phyloP scores from a whole-genome alignment of 2,329 filamentous ascomycete species.

The Salinomyces thailandicus region DNA sequence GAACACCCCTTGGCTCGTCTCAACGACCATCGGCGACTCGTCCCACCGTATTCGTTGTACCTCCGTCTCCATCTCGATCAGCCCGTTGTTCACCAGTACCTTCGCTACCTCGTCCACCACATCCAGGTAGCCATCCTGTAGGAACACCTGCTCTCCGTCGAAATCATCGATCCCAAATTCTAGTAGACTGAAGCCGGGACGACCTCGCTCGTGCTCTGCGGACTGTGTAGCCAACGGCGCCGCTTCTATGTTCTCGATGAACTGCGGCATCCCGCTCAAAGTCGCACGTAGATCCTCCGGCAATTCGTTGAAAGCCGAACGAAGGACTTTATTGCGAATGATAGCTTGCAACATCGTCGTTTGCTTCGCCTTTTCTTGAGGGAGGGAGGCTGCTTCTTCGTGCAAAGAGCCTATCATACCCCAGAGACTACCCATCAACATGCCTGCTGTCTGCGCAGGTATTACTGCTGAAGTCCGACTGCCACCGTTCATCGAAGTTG shows the following conservation, averaged over 20 bases:
- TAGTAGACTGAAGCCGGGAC: slow-evolving; percentile 12
- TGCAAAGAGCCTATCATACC: slow-evolving; percentile 12
- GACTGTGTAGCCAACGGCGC: slow-evolving; percentile 17
- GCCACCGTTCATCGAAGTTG: not conserved
- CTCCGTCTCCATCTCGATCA: slow-evolving; percentile 8
- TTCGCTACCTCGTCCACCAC: slow-evolving; percentile 14
- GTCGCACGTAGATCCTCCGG: slow-evolving; percentile 10
- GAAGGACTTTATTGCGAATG: slow-evolving; percentile 6
- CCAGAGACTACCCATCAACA: slow-evolving; percentile 12
- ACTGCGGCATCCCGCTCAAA: slow-evolving; percentile 13
- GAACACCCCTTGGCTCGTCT: slow-evolving; percentile 8
- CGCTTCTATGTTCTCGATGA: slow-evolving; percentile 18
- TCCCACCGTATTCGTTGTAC: slow-evolving; percentile 12
- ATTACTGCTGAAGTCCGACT: slow-evolving; percentile 6
- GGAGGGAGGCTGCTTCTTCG: slow-evolving; percentile 6
- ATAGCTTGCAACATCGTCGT: slow-evolving; percentile 13
- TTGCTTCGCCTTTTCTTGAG: slow-evolving; percentile 8
- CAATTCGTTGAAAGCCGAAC: slow-evolving; percentile 8
- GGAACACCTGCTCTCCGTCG: slow-evolving; percentile 19
- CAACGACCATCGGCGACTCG: slow-evolving; percentile 7
- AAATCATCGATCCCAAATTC: slow-evolving; percentile 19
- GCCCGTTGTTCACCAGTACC: slow-evolving; percentile 6
- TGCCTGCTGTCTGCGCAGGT: slow-evolving; percentile 7
- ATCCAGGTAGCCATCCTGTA: slow-evolving; percentile 17
- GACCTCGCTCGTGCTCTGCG: slow-evolving; percentile 10